Evolutionary conservation across 192 early-diverging fungal species (phyloP).

Genomic region (Backusella luteola): DNA sequence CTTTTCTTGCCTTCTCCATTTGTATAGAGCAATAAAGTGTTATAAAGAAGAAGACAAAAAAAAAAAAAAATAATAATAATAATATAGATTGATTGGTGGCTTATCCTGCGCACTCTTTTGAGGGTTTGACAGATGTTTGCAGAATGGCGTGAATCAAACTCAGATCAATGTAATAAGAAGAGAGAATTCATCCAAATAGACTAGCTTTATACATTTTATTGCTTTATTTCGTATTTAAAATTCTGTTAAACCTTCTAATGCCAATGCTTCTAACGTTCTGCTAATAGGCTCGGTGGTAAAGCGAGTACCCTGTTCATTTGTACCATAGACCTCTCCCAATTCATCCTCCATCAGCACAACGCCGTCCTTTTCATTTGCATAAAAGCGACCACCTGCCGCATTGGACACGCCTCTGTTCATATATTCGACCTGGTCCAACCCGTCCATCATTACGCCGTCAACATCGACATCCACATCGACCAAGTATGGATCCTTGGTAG

Average conservation of each 20-base stretch:
- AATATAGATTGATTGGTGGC: too few species aligned
- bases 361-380: constrained; percentile 22
- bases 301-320: constrained; percentile 8
- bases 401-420: constrained; percentile 5
- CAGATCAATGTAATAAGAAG: too few species aligned
- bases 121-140: not conserved
- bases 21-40: too few species aligned
- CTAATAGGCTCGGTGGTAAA: constrained; percentile 27
- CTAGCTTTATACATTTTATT: not conserved
- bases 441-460: constrained; percentile 33
- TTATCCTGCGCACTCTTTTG: not conserved
- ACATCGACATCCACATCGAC: constrained; percentile 33
- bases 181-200: too few species aligned
- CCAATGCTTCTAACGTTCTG: constrained; percentile 39
- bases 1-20: constrained; percentile 16
- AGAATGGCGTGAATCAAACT: too few species aligned
- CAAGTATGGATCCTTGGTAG: constrained; percentile 21
- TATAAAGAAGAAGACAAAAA: too few species aligned
- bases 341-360: constrained; percentile 17
- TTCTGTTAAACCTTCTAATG: constrained; percentile 42
- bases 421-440: constrained; percentile 26
- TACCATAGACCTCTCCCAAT: constrained; percentile 20
- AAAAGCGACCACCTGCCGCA: not conserved
- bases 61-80: too few species aligned
- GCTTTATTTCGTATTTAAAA: not conserved